phyloP scores from a whole-genome alignment of 257 asterid genomes.

The Agastache rugosa region DNA sequence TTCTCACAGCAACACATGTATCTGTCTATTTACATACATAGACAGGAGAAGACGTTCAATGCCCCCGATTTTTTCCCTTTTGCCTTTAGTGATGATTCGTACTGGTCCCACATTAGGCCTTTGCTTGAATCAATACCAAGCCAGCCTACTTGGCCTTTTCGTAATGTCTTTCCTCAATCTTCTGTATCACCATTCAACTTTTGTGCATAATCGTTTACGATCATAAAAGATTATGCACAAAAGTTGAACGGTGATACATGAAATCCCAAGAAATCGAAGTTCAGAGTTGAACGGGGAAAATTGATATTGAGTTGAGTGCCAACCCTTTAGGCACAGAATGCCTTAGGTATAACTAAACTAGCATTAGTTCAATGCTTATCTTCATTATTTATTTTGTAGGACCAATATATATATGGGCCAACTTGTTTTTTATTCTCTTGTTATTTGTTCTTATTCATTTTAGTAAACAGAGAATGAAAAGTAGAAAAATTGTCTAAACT shows the following conservation, averaged over 20 bases:
- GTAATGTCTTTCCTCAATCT: conserved; percentile 11
- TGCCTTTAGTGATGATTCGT: conserved; percentile 25
- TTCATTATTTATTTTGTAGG: conserved; percentile 51
- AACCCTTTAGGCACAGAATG: conserved; percentile 34
- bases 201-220: conserved; percentile 26
- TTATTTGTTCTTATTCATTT: conserved; percentile 57
- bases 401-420: conserved; percentile 51
- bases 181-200: conserved; percentile 17
- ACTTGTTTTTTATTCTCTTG: conserved; percentile 48
- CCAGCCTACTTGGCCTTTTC: conserved; percentile 1
- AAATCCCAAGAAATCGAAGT: background rate
- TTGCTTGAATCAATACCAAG: conserved; percentile 24
- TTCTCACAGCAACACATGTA: conserved; percentile 26
- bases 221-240: background rate
- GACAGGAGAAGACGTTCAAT: conserved; percentile 14
- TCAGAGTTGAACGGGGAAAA: conserved; percentile 8
- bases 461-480: conserved; percentile 39
- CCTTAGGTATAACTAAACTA: conserved; percentile 18
- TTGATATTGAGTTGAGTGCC: conserved; percentile 32
- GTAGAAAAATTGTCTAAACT: conserved; percentile 44
- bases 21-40: background rate
- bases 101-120: conserved; percentile 35
- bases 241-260: too few species aligned
- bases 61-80: background rate
- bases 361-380: conserved; percentile 12